Conservation (phyloP, 2,329 filamentous ascomycete species). For the Sclerotinia minor region DNA sequence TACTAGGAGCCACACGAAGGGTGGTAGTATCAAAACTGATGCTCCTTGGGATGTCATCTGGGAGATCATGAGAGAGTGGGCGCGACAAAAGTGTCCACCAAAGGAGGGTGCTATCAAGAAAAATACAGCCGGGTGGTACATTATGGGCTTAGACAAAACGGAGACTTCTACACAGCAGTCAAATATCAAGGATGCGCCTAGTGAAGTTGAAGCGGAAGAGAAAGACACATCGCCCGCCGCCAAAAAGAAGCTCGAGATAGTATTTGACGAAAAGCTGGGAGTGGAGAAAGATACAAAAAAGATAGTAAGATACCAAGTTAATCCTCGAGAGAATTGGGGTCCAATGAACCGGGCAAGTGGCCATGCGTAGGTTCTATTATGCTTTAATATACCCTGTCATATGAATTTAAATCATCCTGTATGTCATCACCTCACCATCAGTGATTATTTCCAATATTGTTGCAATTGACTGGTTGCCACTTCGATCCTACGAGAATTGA, state of each 20-base stretch:
- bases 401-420: conserved; percentile 2
- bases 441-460: conserved; percentile 1
- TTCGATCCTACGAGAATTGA: neutral
- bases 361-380: conserved; percentile 12
- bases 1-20: conserved; percentile 83
- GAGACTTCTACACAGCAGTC: conserved; percentile 29
- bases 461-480: neutral
- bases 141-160: conserved; percentile 52
- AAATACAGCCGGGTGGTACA: conserved; percentile 68
- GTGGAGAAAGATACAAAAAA: conserved; percentile 66
- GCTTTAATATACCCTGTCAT: neutral
- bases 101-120: conserved; percentile 70
- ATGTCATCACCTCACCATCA: neutral
- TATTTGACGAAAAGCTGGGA: conserved; percentile 80
- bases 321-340: conserved; percentile 92
- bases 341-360: conserved; percentile 51
- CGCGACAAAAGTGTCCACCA: conserved; percentile 74
- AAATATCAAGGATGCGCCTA: conserved; percentile 25
- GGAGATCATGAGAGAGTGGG: conserved; percentile 93
- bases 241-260: conserved; percentile 48
- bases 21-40: conserved; percentile 89
- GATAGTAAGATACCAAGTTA: conserved; percentile 83
- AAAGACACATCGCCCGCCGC: conserved; percentile 31
- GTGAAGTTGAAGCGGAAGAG: conserved; percentile 22
- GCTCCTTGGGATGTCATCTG: conserved; percentile 88